Percentiles rank a stretch among this genome's conserved stretches.
These are phyloP conservation scores for Colletotrichum sp. DNA, from an alignment of 2,329 filamentous ascomycete species.

Conservation along the genomic window DNA sequence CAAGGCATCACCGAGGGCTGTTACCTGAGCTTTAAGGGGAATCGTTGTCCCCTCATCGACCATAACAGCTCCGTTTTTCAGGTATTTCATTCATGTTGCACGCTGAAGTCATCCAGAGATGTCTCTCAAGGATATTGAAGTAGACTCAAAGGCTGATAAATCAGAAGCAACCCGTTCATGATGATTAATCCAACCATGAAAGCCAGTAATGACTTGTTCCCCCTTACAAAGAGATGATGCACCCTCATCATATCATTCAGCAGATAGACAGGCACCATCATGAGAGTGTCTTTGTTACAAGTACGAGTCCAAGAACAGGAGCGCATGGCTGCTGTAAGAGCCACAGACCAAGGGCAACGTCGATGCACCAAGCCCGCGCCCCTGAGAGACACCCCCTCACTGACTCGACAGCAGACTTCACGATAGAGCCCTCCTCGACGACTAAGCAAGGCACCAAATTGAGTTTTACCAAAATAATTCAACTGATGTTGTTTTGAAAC, in stretches of 20 bases:
- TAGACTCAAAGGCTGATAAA: background rate
- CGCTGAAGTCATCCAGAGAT: background rate
- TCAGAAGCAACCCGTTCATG: background rate
- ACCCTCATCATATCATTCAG: background rate
- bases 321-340: background rate
- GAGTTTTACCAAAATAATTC: background rate
- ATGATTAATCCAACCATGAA: background rate
- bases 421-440: background rate
- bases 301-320: background rate
- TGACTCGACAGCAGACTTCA: background rate
- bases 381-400: background rate
- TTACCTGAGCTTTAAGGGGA: fast-evolving
- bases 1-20: background rate
- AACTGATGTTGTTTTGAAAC: background rate
- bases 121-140: background rate
- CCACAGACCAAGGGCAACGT: background rate
- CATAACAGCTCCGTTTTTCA: too few relatives aligned
- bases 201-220: background rate
- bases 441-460: background rate
- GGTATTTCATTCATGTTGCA: too few relatives aligned
- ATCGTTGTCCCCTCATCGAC: background rate
- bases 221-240: background rate
- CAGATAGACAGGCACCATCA: background rate
- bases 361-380: background rate
- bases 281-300: background rate